These are phyloP conservation scores for Candida mesenterica DNA, from an alignment of 1,139 yeast species.

Conservation along the genomic window DNA sequence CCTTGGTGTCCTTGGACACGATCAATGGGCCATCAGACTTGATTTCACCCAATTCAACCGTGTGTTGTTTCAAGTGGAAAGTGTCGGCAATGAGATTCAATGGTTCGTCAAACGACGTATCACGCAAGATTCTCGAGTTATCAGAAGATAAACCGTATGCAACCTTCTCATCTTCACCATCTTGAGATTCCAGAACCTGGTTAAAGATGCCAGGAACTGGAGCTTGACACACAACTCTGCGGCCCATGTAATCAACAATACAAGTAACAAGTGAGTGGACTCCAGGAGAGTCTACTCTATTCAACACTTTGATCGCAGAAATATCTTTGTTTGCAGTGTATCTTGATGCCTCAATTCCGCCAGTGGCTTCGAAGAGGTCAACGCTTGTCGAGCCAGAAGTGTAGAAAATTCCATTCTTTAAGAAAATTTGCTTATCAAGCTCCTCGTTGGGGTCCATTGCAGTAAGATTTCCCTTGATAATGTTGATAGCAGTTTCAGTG, in stretches of 20 bases:
- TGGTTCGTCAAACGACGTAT: slow-evolving; percentile 51
- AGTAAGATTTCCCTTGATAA: slow-evolving; percentile 67
- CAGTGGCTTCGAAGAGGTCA: slow-evolving; percentile 68
- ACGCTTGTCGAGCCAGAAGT: slow-evolving; percentile 57
- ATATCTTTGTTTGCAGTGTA: slow-evolving; percentile 80
- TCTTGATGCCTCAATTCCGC: slow-evolving; percentile 87
- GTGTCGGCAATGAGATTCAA: slow-evolving; percentile 66
- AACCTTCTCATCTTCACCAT: slow-evolving; percentile 41
- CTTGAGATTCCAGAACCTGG: slow-evolving; percentile 29
- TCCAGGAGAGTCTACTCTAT: slow-evolving; percentile 62
- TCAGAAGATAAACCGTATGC: slow-evolving; percentile 76
- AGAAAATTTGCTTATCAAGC: slow-evolving; percentile 59
- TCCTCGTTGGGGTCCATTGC: slow-evolving; percentile 82
- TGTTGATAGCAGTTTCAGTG: slow-evolving; percentile 73
- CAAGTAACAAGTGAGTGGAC: slow-evolving; percentile 74
- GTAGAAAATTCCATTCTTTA: slow-evolving; percentile 83
- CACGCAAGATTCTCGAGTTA: slow-evolving; percentile 45
- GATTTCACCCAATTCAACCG: slow-evolving; percentile 39
- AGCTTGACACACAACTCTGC: slow-evolving; percentile 85
- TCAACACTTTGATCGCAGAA: slow-evolving; percentile 65
- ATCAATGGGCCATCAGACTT: slow-evolving; percentile 47
- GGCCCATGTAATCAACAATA: slow-evolving; percentile 86
- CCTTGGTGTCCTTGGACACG: slow-evolving; percentile 80
- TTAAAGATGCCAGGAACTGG: slow-evolving; percentile 96
- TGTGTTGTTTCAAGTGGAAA: slow-evolving; percentile 75